Conservation (phyloP, 257 asterid genomes). For the Scutellaria minor region DNA sequence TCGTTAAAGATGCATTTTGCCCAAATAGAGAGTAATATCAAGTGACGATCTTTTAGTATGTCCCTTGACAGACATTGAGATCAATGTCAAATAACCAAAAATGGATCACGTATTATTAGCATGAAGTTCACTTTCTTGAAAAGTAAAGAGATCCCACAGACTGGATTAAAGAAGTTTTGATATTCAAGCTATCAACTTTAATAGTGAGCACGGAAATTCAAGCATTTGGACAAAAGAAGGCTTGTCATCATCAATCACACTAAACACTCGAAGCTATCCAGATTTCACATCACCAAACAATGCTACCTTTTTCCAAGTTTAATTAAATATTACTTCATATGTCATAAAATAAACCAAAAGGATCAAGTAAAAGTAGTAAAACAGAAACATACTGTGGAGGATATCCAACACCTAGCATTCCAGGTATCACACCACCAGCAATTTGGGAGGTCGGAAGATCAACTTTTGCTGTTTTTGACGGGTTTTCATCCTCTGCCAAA, state of each 20-base stretch:
- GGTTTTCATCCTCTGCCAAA: slow-evolving; percentile 70
- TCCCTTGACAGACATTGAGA: not conserved
- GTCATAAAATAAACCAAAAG: not conserved
- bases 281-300: not conserved
- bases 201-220: not conserved
- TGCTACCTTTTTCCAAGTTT: slow-evolving; percentile 3
- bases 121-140: not conserved
- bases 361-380: slow-evolving; percentile 45
- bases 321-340: not conserved
- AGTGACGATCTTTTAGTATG: not conserved
- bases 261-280: slow-evolving; percentile 7
- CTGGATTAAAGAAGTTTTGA: not conserved
- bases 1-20: slow-evolving; percentile 14
- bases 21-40: slow-evolving; percentile 16
- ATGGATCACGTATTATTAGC: not conserved
- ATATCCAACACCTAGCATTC: slow-evolving; percentile 56
- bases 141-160: not conserved
- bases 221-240: not conserved
- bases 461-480: slow-evolving; percentile 74
- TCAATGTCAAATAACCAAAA: slow-evolving; percentile 11
- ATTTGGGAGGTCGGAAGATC: slow-evolving; percentile 63
- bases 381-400: slow-evolving; percentile 65
- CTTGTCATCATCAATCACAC: slow-evolving; percentile 12
- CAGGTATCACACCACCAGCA: slow-evolving; percentile 56
- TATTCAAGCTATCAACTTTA: not conserved